These are phyloP conservation scores for Boletus rubescentipes DNA, from an alignment of 768 basidiomycete genomes.

Conservation along the genomic window DNA sequence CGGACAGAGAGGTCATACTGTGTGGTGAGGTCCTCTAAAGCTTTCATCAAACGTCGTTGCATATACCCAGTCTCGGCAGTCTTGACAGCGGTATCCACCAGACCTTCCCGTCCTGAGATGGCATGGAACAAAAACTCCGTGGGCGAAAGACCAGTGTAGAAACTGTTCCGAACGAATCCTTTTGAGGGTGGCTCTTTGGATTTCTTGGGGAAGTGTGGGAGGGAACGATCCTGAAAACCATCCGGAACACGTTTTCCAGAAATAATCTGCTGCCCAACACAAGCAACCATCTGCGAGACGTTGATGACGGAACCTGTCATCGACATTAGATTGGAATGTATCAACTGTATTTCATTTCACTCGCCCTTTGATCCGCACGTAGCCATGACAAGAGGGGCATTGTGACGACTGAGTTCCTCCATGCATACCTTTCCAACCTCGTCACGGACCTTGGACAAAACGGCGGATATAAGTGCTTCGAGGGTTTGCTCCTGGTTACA, in stretches of 20 bases:
- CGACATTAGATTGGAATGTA: background rate
- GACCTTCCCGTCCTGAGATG: slow-evolving; percentile 95
- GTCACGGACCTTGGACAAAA: slow-evolving; percentile 92
- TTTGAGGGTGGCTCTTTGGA: slow-evolving; percentile 95
- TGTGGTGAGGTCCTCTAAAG: slow-evolving; percentile 92
- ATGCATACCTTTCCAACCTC: slow-evolving; percentile 97
- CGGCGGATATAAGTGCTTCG: slow-evolving; percentile 92
- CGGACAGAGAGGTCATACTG: slow-evolving; percentile 96
- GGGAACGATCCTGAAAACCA: slow-evolving; percentile 97
- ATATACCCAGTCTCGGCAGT: slow-evolving; percentile 99
- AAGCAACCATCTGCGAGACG: slow-evolving; percentile 99
- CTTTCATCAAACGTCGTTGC: slow-evolving; percentile 99
- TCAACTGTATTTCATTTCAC: slow-evolving; percentile 6
- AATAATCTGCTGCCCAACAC: slow-evolving; percentile 99
- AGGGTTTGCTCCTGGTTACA: slow-evolving; percentile 96
- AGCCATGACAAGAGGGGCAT: slow-evolving; percentile 98
- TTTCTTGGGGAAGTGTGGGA: slow-evolving; percentile 99
- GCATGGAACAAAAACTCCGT: slow-evolving; percentile 99
- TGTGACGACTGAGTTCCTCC: slow-evolving; percentile 95
- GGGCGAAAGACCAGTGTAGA: slow-evolving; percentile 86
- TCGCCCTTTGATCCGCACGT: slow-evolving; percentile 98
- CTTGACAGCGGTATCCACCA: slow-evolving; percentile 99
- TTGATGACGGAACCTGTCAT: slow-evolving; percentile 95
- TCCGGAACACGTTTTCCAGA: slow-evolving; percentile 97
- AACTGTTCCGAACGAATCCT: slow-evolving; percentile 97